phyloP scores from a whole-genome alignment of 345 rosid species.

The Citrus inodora region DNA sequence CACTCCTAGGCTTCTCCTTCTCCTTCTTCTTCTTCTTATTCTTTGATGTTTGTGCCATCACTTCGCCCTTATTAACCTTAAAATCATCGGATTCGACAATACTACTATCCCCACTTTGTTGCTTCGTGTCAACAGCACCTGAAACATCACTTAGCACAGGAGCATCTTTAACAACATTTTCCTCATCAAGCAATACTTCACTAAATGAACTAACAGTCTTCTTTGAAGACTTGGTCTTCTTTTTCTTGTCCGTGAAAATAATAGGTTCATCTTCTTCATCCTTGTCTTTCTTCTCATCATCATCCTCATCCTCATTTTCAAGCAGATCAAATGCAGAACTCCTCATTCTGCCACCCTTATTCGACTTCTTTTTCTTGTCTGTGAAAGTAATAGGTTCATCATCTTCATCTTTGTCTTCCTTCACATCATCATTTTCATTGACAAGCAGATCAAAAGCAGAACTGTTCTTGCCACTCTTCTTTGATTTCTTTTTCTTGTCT shows the following conservation, averaged over 20 bases:
- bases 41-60: conserved; percentile 61
- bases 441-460: conserved; percentile 26
- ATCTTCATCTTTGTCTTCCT: conserved; percentile 27
- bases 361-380: conserved; percentile 81
- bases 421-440: conserved; percentile 13
- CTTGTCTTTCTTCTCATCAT: conserved; percentile 26
- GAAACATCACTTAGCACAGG: conserved; percentile 22
- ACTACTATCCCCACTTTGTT: conserved; percentile 10
- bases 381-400: conserved; percentile 39
- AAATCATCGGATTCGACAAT: conserved; percentile 22
- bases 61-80: conserved; percentile 40
- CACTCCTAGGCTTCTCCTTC: conserved; percentile 66
- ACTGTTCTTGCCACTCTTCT: neutral
- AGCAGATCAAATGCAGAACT: neutral
- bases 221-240: conserved; percentile 70
- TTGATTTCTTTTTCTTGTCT: conserved; percentile 86
- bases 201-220: conserved; percentile 48
- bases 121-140: conserved; percentile 15
- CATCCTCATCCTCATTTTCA: conserved; percentile 26
- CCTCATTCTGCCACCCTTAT: neutral
- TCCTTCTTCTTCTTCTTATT: conserved; percentile 79
- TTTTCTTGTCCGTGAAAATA: conserved; percentile 69
- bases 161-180: conserved; percentile 37
- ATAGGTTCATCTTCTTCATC: conserved; percentile 35
- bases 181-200: conserved; percentile 55